Evolutionary conservation across 768 basidiomycete genomes (phyloP), one percentile per base, ranked within the genome.

Genomic region (Lactifluus subvellereus): DNA sequence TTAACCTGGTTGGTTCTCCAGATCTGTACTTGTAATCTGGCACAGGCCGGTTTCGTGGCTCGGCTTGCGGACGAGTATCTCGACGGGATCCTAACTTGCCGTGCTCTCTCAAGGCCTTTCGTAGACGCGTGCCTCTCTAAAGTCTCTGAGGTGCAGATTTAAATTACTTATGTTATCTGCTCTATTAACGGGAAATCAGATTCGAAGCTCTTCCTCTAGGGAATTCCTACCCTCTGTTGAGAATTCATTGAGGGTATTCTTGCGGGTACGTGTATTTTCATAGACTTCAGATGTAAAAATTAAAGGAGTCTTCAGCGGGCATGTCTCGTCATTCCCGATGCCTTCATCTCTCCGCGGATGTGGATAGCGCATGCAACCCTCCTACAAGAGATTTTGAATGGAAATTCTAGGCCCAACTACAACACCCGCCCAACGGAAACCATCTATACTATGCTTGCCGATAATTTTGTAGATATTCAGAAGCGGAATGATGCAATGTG

Each of bases 11-110:
- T 93, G 30, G 85, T 89, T 20, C 84, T 88, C 61, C 89, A 91
- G 70, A 84, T 89, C 82, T 70, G 72, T n/a, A 78, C 77, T 3
- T 91, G 87, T 69, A 93, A 92, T 71, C 80, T 92, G 32, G 90
- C 91, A 3, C 91, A 94, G 74, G 82, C 84, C 14, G 87, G 85
- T 3, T 92, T 94, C 70, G 74, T 92, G 13, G 82, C 81, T 32
- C 81, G 86, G 54, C 75, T 94, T n/a, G 83, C 81, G 6, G 88
- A 93, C 67, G 90, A 92, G 71, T 93, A 92, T 71, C 73, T 91
- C 5, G 83, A 85, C 50, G 88, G 84, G 22, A 82, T 93, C 72
- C 72, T 86, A 14, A 74, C 74, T 16, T 85, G 80, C 67, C 83
- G 89, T n/a, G 82, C 88, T 0, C 76, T 93, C 54, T 77, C 85